A percentile compares a stretch with the other conserved stretches of the same genome.
Conservation (phyloP, 768 basidiomycete species). For the Termitomyces heimii region DNA sequence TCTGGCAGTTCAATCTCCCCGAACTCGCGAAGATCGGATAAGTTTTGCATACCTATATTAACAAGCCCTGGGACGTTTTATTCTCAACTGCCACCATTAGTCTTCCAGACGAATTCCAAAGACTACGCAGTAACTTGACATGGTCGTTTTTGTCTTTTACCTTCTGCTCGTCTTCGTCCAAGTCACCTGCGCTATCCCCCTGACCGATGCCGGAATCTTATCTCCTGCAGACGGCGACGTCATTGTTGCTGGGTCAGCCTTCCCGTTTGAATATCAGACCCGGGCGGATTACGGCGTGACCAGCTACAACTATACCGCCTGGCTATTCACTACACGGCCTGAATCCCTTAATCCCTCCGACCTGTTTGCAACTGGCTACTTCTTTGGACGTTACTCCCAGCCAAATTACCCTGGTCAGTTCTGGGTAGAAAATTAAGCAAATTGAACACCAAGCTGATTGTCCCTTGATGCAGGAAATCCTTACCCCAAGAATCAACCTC, state of each 20-base stretch:
- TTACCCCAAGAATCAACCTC: slow-evolving; percentile 30
- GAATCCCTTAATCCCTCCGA: slow-evolving; percentile 17
- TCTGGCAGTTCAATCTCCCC: neutral
- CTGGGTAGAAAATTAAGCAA: neutral
- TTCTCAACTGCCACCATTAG: neutral
- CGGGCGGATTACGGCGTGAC: slow-evolving; percentile 37
- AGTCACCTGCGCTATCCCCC: neutral
- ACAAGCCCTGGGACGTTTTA: neutral
- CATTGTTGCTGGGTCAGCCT: slow-evolving; percentile 32
- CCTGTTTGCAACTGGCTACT: slow-evolving; percentile 31
- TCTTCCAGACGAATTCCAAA: neutral
- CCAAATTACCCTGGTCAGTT: slow-evolving; percentile 36
- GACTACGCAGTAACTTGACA: neutral
- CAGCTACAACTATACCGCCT: slow-evolving; percentile 36
- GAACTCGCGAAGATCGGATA: neutral
- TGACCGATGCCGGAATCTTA: slow-evolving; percentile 10
- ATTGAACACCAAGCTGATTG: neutral
- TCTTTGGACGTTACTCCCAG: slow-evolving; percentile 37
- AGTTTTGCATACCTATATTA: neutral
- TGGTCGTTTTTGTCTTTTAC: neutral
- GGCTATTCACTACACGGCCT: slow-evolving; percentile 28
- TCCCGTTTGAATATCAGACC: slow-evolving; percentile 32
- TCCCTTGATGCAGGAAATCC: slow-evolving; percentile 28
- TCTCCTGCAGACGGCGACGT: slow-evolving; percentile 22
- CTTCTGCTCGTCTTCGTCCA: neutral